These are phyloP conservation scores for Penstemon barbatus DNA, from an alignment of 257 asterid genomes.

Conservation along the genomic window DNA sequence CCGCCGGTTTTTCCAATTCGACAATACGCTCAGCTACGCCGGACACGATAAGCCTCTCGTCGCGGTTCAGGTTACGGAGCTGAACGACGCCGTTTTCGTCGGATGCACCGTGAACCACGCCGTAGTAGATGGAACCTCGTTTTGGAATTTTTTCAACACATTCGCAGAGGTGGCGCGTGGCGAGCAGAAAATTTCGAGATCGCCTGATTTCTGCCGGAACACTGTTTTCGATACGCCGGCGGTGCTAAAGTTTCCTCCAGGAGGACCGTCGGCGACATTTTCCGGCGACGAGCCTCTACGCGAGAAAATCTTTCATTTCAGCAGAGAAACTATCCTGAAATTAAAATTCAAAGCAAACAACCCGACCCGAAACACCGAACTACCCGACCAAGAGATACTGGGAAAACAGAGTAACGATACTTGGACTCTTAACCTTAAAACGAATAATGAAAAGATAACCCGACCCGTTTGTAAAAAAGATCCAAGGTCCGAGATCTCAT, in stretches of 20 bases:
- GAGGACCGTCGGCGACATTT: conserved; percentile 84
- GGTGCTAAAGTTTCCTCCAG: conserved; percentile 57
- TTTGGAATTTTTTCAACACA: conserved; percentile 90
- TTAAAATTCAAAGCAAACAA: conserved; percentile 61
- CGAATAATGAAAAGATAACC: conserved; percentile 33
- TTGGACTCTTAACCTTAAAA: conserved; percentile 38
- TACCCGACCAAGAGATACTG: conserved; percentile 31
- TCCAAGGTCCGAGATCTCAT: conserved; percentile 64
- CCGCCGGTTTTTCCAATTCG: conserved; percentile 68
- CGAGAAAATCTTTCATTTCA: conserved; percentile 75
- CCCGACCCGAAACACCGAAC: conserved; percentile 31
- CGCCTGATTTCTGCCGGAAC: conserved; percentile 62
- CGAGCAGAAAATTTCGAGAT: conserved; percentile 39
- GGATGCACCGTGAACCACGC: conserved; percentile 87
- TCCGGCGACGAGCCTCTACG: conserved; percentile 74
- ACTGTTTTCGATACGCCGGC: conserved; percentile 69
- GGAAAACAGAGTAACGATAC: conserved; percentile 46
- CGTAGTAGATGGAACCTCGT: conserved; percentile 91
- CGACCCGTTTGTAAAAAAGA: conserved; percentile 16
- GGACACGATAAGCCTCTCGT: conserved; percentile 69
- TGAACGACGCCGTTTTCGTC: conserved; percentile 63
- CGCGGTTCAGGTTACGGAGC: conserved; percentile 80
- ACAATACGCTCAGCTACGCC: conserved; percentile 69
- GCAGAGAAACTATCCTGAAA: conserved; percentile 64
- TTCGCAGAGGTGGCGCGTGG: conserved; percentile 71